Evolutionary conservation across 768 basidiomycete species (phyloP).

Genomic region (Asterophora lycoperdoides): DNA sequence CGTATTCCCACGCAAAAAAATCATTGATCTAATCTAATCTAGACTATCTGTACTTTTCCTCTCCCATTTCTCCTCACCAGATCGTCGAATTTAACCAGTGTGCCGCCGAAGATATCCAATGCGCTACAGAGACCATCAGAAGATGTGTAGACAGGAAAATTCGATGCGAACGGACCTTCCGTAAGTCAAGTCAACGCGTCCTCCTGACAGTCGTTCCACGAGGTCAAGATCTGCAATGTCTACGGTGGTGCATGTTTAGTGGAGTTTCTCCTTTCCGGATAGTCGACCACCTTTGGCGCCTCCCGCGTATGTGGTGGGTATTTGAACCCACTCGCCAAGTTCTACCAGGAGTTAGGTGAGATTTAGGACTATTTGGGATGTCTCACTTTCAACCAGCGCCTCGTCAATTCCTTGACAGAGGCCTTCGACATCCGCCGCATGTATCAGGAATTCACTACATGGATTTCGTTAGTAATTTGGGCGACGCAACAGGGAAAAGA

Average conservation of each 20-base stretch:
- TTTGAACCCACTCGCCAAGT: constrained; percentile 85
- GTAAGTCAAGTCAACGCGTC: constrained; percentile 83
- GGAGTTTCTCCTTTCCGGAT: background rate
- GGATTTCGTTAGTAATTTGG: background rate
- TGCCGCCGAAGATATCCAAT: constrained; percentile 70
- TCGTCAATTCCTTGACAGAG: constrained; percentile 95
- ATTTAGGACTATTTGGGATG: background rate
- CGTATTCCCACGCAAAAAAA: constrained; percentile 75
- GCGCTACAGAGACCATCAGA: constrained; percentile 26
- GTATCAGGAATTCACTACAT: constrained; percentile 86
- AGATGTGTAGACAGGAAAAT: background rate
- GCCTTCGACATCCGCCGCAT: constrained; percentile 99
- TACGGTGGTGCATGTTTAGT: constrained; percentile 24
- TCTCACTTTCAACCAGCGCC: constrained; percentile 74
- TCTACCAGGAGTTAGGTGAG: constrained; percentile 39
- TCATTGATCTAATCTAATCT: constrained; percentile 37
- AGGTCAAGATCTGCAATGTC: constrained; percentile 78
- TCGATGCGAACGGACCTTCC: constrained; percentile 52
- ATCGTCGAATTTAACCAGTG: constrained; percentile 50
- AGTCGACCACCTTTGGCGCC: constrained; percentile 76
- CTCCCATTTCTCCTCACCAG: constrained; percentile 20
- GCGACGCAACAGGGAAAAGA: background rate
- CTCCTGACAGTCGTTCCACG: constrained; percentile 73
- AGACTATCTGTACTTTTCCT: background rate
- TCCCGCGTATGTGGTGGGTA: constrained; percentile 96